Conservation (phyloP, 2,329 filamentous ascomycete species). For the Alternaria arbusti region DNA sequence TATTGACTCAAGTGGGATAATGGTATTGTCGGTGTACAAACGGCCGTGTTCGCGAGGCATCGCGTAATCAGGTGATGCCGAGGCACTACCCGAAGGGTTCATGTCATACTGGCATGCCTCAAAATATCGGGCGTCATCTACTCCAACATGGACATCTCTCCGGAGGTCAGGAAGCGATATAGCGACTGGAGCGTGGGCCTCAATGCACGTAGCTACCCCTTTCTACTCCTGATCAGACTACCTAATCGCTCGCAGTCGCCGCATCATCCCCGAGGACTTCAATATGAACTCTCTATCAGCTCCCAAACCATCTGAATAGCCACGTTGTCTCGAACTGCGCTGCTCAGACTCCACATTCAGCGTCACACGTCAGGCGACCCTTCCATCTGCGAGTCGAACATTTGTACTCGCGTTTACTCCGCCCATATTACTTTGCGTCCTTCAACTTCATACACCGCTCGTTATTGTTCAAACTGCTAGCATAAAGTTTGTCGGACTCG, state of each 20-base stretch:
- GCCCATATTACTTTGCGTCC: not conserved
- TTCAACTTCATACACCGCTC: not conserved
- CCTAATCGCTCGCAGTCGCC: not conserved
- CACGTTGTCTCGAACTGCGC: not conserved
- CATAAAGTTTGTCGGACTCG: not conserved
- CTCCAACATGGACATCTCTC: not conserved
- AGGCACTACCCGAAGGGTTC: not conserved
- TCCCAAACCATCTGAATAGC: not conserved
- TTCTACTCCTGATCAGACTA: not conserved
- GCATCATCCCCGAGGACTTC: not conserved
- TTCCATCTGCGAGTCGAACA: not conserved
- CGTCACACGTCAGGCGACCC: not conserved
- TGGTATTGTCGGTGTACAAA: not conserved
- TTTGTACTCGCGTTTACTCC: not conserved
- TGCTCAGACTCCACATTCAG: not conserved
- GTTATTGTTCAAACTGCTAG: not conserved
- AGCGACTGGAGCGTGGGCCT: too few species aligned
- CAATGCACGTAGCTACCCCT: not conserved
- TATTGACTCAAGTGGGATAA: not conserved
- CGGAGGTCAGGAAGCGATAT: too few species aligned
- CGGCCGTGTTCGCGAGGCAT: not conserved
- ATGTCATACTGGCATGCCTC: not conserved
- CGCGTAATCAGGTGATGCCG: slow-evolving; percentile 3
- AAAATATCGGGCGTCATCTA: not conserved
- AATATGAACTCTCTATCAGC: not conserved